Percentiles rank a stretch among this genome's conserved stretches.
These are phyloP conservation scores for Tetraselmis chui DNA, from an alignment of 139 green algal species.

Conservation along the genomic window DNA sequence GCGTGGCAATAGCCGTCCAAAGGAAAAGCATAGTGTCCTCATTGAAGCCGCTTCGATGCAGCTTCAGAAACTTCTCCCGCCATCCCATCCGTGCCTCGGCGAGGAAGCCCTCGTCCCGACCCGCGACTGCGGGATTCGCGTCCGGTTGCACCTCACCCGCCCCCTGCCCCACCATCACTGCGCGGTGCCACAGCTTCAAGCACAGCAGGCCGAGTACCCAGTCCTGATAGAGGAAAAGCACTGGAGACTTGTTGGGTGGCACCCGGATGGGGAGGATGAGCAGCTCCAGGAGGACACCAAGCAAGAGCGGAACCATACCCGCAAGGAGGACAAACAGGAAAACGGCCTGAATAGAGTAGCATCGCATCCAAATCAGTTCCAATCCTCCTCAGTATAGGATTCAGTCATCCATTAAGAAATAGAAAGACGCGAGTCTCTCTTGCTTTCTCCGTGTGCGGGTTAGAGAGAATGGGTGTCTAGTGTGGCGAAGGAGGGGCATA, in stretches of 20 bases:
- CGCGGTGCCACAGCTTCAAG: conserved; percentile 30
- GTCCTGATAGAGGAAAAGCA: conserved; percentile 39
- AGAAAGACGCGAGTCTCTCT: too few relatives aligned
- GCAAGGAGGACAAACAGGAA: conserved; percentile 19
- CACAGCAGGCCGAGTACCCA: conserved; percentile 35
- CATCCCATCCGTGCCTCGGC: conserved; percentile 8
- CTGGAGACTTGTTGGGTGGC: conserved; percentile 22
- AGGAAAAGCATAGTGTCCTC: neutral
- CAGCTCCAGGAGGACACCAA: conserved; percentile 31
- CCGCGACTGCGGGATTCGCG: neutral
- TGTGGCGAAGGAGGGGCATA: conserved; percentile 5
- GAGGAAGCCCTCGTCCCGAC: conserved; percentile 4
- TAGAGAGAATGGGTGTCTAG: neutral
- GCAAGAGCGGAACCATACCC: conserved; percentile 29
- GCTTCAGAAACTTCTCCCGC: conserved; percentile 8
- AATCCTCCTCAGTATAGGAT: too few relatives aligned
- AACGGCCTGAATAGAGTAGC: too few relatives aligned
- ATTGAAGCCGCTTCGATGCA: conserved; percentile 2
- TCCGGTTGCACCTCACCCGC: neutral
- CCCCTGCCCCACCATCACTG: conserved; percentile 4
- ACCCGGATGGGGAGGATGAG: conserved; percentile 32
- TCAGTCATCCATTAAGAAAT: too few relatives aligned
- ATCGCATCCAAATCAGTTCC: too few relatives aligned
- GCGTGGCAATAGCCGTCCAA: conserved; percentile 20
- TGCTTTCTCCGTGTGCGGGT: neutral